Evolutionary conservation across 345 rosid genomes (phyloP), one percentile per base, ranked within the genome.

Genomic region (Brassica incana): DNA sequence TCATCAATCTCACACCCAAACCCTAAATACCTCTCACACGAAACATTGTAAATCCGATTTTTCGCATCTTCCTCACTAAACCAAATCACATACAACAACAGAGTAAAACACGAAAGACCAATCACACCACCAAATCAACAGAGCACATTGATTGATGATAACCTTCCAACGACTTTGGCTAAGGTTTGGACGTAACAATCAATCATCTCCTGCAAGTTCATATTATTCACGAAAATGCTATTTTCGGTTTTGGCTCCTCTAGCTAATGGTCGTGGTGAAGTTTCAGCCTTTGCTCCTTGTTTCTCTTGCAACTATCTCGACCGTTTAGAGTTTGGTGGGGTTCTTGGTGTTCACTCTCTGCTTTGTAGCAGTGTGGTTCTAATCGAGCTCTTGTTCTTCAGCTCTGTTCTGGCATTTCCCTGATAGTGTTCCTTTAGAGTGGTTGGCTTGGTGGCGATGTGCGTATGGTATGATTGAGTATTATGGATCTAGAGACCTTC

Each of bases 1-100:
- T 93, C 97, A 56, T 91, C 99, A 78, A 95, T 82, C 87, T 95
- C 97, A 72, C 97, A 89, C 6, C 98, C 99, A 36, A 93, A 95
- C 5, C 98, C 99, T 68, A 93, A 82, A 79, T 95, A 95, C 80
- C 97, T 91, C 83, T 93, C 99, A 20, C 97, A 95, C 0, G 97
- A 95, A 56, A 93, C 97, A 71, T 95, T 95, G 82, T 93, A 93
- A 48, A 93, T 91, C 82, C 88, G 85, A 86, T 86, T 85, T 85
- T 89, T 95, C 0, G 98, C 95, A 78, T 95, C 99, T 80, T 91
- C 97, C 85, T 89, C 95, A 71, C 98, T 95, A 45, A 11, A 7
- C 45, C 38, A 14, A 3, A 68, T 67, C 64, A 78, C 14, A 64
- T 8, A 60, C 54, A 79, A 40, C 18, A 15, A 66, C 70, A 73